These are phyloP conservation scores for Globisporangium alternatum DNA, from an alignment of 352 stramenopile genomes.

Conservation along the genomic window DNA sequence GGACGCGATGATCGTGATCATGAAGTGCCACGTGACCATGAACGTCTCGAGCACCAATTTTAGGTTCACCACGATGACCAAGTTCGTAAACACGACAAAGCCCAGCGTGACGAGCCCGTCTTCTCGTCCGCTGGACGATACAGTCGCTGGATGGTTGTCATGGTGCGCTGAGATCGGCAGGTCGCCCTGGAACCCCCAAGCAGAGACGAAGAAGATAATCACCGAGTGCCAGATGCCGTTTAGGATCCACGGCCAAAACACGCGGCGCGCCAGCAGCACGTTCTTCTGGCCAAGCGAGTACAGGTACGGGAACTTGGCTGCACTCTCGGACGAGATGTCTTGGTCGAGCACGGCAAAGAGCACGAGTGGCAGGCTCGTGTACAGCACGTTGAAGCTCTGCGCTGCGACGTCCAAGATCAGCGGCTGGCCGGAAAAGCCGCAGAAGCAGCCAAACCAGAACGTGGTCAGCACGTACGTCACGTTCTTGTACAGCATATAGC, in stretches of 20 bases:
- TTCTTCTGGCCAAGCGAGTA: constrained; percentile 74
- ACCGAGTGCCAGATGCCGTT: constrained; percentile 82
- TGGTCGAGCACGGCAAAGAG: constrained; percentile 79
- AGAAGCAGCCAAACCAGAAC: constrained; percentile 84
- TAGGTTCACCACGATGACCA: constrained; percentile 75
- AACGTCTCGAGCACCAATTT: constrained; percentile 77
- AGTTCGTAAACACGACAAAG: constrained; percentile 79
- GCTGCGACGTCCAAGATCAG: constrained; percentile 75
- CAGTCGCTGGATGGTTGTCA: constrained; percentile 28
- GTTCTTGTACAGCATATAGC: constrained; percentile 96
- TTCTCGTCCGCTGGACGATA: constrained; percentile 40
- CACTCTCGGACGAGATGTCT: constrained; percentile 67
- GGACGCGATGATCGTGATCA: constrained; percentile 49
- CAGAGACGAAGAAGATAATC: constrained; percentile 80
- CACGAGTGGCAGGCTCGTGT: constrained; percentile 73
- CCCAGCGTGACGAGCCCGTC: constrained; percentile 62
- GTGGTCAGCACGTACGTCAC: constrained; percentile 81
- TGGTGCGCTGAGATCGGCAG: constrained; percentile 24
- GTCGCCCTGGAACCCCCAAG: constrained; percentile 52
- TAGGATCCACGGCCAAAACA: constrained; percentile 85
- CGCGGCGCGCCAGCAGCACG: constrained; percentile 41
- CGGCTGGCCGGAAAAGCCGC: constrained; percentile 74
- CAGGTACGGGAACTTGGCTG: constrained; percentile 58
- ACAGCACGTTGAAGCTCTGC: constrained; percentile 84
- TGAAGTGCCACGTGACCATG: constrained; percentile 69